Evolutionary conservation across 345 rosid genomes (phyloP).

Genomic region (Arabidopsis suecica): DNA sequence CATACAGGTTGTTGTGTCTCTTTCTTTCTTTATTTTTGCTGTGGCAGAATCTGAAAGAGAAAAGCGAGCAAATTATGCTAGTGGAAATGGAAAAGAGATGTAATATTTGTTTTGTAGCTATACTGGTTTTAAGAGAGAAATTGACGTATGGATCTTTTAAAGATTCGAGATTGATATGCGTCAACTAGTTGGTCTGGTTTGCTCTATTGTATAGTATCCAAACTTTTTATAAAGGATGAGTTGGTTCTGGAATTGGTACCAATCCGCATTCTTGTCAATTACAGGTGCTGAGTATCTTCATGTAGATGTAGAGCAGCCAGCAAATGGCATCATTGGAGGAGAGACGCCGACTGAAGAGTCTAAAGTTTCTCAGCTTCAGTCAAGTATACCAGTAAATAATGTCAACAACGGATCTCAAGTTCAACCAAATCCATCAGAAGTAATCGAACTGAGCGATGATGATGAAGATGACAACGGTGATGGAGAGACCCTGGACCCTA

Average conservation of each 20-base stretch:
- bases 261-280: constrained; percentile 12
- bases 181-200: constrained; percentile 12
- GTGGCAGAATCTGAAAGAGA: not conserved
- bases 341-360: constrained; percentile 19
- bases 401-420: constrained; percentile 28
- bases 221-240: not conserved
- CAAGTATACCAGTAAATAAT: constrained; percentile 1
- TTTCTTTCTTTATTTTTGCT: not conserved
- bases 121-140: constrained; percentile 11
- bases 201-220: not conserved
- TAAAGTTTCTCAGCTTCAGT: constrained; percentile 15
- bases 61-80: constrained; percentile 6
- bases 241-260: constrained; percentile 7
- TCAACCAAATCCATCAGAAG: constrained; percentile 38
- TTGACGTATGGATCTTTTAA: not conserved
- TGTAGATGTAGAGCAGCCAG: constrained; percentile 22
- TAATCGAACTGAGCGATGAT: constrained; percentile 69
- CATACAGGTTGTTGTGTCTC: not conserved
- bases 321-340: constrained; percentile 26
- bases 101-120: not conserved
- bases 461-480: constrained; percentile 36
- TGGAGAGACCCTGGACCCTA: constrained; percentile 47
- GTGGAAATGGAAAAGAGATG: constrained; percentile 10
- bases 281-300: constrained; percentile 35
- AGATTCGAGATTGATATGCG: constrained; percentile 9